A percentile compares a stretch with the other conserved stretches of the same genome.
Evolutionary conservation across 495 filamentous ascomycete species (phyloP).

Genomic region (Aspergillus sclerotioniger): DNA sequence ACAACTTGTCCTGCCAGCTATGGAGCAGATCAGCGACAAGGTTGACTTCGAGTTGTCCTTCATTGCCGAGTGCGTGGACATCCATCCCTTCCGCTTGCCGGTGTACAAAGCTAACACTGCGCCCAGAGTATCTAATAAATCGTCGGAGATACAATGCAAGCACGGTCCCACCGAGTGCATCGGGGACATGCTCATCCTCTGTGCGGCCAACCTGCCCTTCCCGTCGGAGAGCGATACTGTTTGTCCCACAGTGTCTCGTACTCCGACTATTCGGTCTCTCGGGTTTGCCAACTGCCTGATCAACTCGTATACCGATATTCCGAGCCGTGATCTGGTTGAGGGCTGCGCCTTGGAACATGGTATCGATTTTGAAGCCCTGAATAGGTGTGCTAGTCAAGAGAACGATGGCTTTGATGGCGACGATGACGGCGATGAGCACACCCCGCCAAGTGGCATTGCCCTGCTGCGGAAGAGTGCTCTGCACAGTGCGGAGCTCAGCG

Average conservation of each 20-base stretch:
- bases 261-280: slow-evolving; percentile 79
- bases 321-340: slow-evolving; percentile 68
- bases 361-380: slow-evolving; percentile 78
- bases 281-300: slow-evolving; percentile 90
- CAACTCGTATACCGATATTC: slow-evolving; percentile 68
- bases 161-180: slow-evolving; percentile 91
- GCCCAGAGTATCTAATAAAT: slow-evolving; percentile 35
- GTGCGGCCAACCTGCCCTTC: slow-evolving; percentile 67
- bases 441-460: slow-evolving; percentile 48
- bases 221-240: slow-evolving; percentile 16
- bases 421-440: slow-evolving; percentile 50
- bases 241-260: slow-evolving; percentile 24
- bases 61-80: slow-evolving; percentile 67
- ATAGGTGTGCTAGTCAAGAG: slow-evolving; percentile 64
- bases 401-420: slow-evolving; percentile 50
- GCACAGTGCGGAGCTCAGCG: slow-evolving; percentile 62
- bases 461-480: slow-evolving; percentile 76
- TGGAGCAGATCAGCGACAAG: slow-evolving; percentile 76
- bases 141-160: slow-evolving; percentile 60
- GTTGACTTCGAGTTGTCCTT: slow-evolving; percentile 90
- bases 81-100: background rate
- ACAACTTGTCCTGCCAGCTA: slow-evolving; percentile 77
- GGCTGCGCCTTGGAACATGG: slow-evolving; percentile 87
- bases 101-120: slow-evolving; percentile 11
- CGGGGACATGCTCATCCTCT: slow-evolving; percentile 91